Conservation (phyloP, 495 filamentous ascomycete species). For the Penicillium cinerascens region DNA sequence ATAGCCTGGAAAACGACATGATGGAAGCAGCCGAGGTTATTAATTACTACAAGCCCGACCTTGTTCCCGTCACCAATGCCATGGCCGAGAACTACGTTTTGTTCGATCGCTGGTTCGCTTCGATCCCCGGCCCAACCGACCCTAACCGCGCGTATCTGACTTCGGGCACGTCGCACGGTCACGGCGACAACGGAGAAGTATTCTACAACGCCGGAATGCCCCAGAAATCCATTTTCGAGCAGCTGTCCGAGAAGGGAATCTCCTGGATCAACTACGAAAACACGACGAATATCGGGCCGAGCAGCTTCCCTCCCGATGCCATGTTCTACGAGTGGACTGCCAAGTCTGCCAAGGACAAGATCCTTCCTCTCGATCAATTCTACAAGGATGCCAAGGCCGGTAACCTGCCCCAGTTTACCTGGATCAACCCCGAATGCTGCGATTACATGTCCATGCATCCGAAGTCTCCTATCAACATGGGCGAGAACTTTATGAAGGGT, state of each 20-base stretch:
- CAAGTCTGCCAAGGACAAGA: constrained; percentile 25
- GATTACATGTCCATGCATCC: constrained; percentile 49
- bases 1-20: constrained; percentile 23
- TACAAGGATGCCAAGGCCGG: constrained; percentile 39
- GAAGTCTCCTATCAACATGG: constrained; percentile 42
- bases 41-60: constrained; percentile 46
- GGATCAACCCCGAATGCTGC: constrained; percentile 54
- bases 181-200: constrained; percentile 39
- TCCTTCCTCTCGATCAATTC: constrained; percentile 34
- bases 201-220: constrained; percentile 40
- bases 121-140: constrained; percentile 46
- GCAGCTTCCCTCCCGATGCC: constrained; percentile 32
- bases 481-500: constrained; percentile 48
- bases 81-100: constrained; percentile 48
- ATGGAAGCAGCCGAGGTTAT: constrained; percentile 39
- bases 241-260: constrained; percentile 38
- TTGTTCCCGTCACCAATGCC: constrained; percentile 41
- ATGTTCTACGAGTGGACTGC: constrained; percentile 43
- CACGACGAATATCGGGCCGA: constrained; percentile 26
- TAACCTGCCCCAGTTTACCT: constrained; percentile 44
- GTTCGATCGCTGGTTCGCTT: constrained; percentile 47
- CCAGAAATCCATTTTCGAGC: constrained; percentile 48
- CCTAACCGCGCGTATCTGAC: constrained; percentile 47
- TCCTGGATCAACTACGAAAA: constrained; percentile 52
- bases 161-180: constrained; percentile 45